Conservation (phyloP, 192 early-diverging fungal genomes). For the Coemansia nantahalensis region DNA sequence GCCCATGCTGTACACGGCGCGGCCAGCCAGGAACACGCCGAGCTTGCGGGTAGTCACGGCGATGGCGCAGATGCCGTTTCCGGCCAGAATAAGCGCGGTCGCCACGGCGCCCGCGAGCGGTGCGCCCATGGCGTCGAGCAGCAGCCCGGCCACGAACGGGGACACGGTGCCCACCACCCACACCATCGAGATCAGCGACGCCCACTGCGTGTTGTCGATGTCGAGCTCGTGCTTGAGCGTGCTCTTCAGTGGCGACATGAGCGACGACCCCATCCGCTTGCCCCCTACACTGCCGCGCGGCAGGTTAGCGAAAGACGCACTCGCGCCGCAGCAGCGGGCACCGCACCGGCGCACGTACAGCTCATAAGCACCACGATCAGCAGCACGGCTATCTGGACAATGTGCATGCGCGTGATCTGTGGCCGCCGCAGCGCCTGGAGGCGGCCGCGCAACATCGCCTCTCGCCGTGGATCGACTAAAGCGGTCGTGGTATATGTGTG, state of each 20-base stretch:
- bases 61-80: conserved; percentile 43
- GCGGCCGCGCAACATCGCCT: background rate
- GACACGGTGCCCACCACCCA: conserved; percentile 53
- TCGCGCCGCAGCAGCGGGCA: no score
- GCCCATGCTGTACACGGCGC: conserved; percentile 53
- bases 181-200: conserved; percentile 52
- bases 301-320: no score
- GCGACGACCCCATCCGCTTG: conserved; percentile 50
- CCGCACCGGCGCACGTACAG: no score
- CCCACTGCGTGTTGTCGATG: conserved; percentile 54
- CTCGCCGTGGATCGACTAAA: no score
- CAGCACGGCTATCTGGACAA: conserved; percentile 43
- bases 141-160: conserved; percentile 53
- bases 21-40: conserved; percentile 41
- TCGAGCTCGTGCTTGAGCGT: conserved; percentile 53
- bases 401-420: conserved; percentile 38
- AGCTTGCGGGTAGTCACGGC: conserved; percentile 30
- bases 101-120: conserved; percentile 44
- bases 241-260: conserved; percentile 51
- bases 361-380: conserved; percentile 49
- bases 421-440: conserved; percentile 1
- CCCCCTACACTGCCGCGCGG: conserved; percentile 25
- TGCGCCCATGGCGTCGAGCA: conserved; percentile 53
- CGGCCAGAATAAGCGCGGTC: conserved; percentile 36
- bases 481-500: no score